Evolutionary conservation across 495 filamentous ascomycete genomes (phyloP).

Genomic region (Neurospora terricola): DNA sequence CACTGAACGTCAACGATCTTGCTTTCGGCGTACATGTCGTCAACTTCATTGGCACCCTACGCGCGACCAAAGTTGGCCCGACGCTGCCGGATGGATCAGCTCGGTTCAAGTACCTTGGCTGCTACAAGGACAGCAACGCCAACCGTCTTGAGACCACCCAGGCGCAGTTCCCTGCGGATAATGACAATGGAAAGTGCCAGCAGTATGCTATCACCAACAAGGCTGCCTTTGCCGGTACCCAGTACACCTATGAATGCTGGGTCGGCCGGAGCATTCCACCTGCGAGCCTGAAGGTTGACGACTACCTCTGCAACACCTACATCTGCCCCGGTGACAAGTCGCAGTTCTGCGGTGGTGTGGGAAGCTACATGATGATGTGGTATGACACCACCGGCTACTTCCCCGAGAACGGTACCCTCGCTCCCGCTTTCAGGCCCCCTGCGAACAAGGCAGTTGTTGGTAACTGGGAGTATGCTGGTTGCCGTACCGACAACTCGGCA

Average conservation of each 20-base stretch:
- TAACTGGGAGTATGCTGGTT: slow-evolving; percentile 20
- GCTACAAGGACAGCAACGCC: slow-evolving; percentile 23
- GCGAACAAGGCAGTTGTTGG: slow-evolving; percentile 14
- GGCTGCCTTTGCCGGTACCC: slow-evolving; percentile 25
- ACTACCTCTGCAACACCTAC: slow-evolving; percentile 23
- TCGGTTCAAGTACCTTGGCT: slow-evolving; percentile 28
- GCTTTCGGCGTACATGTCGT: slow-evolving; percentile 26
- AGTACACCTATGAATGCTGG: slow-evolving; percentile 21
- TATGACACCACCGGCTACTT: slow-evolving; percentile 8
- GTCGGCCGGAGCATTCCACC: slow-evolving; percentile 27
- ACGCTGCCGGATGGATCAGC: slow-evolving; percentile 15
- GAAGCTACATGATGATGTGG: slow-evolving; percentile 12
- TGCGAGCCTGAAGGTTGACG: slow-evolving; percentile 8
- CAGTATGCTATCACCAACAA: slow-evolving; percentile 16
- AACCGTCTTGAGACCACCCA: slow-evolving; percentile 20
- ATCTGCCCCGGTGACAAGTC: slow-evolving; percentile 22
- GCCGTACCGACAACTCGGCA: slow-evolving; percentile 20
- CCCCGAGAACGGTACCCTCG: slow-evolving; percentile 3
- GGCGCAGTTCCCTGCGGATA: slow-evolving; percentile 11
- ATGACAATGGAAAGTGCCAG: slow-evolving; percentile 29
- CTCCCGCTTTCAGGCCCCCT: slow-evolving; percentile 9
- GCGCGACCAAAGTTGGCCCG: slow-evolving; percentile 20
- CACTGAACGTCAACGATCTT: slow-evolving; percentile 32
- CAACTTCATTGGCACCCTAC: slow-evolving; percentile 20
- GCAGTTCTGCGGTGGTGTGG: slow-evolving; percentile 27